Base-by-base conservation (phyloP, 164 flowering plant genomes). In the Buxus sempervirens region DNA sequence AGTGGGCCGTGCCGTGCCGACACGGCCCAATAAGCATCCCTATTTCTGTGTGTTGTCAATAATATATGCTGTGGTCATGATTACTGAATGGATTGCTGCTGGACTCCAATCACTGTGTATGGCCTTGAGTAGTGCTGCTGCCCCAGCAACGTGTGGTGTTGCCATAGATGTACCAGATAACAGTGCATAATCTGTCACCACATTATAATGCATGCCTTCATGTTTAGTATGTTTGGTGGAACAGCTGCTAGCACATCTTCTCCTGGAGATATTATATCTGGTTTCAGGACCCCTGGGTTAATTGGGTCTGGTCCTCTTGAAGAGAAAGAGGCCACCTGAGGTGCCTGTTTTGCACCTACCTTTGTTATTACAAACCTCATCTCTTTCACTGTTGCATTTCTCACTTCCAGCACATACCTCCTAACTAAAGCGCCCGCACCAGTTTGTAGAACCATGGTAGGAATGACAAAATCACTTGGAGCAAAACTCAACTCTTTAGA, bases 41-140 rank as follows among this genome's bases (percentile, higher is more conserved):
- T n/a, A n/a, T n/a, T n/a, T 48, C 18, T 23, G 5, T 20, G 72
- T 65, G 72, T 74, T 70, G 41, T 80, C 73, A 0, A 60, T 18
- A 18, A 64, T 27, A 16, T 36, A 36, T 5, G 76, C 79, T 0
- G 79, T 70, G 53, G 82, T 83, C 81, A 77, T 78, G 22, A 79
- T 71, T 1, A 78, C 81, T 28, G 82, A 82, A n/a, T 73, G 70
- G 38, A 83, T 79, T 42, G 80, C 81, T 20, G 75, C 83, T 15
- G 82, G 80, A 62, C 76, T 73, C 82, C 82, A 83, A 19, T 77
- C 77, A 27, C 8, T 55, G 67, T 81, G 76, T 16, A 68, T 74
- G 16, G 75, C 71, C 66, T 63, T 75, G 23, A 82, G 38, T 26
- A 82, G 26, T 4, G 80, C 81, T 12, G 80, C 82, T 22, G 77